These are phyloP conservation scores for Boletus reticuloceps DNA, from an alignment of 768 basidiomycete genomes.

Conservation along the genomic window DNA sequence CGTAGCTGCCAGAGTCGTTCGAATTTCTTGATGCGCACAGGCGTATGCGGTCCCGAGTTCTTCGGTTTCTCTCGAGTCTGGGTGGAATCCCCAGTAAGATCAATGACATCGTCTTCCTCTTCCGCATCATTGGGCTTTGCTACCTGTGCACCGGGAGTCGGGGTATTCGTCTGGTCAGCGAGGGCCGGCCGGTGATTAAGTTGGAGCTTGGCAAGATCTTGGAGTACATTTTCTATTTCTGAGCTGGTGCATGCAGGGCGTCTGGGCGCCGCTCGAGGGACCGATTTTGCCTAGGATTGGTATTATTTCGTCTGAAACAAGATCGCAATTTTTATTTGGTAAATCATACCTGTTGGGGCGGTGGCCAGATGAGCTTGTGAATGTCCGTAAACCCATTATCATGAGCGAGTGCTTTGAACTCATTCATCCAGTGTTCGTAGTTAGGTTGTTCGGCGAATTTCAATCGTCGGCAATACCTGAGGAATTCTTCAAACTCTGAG, in stretches of 20 bases:
- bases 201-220: constrained; percentile 57
- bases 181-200: constrained; percentile 51
- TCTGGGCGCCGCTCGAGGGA: constrained; percentile 12
- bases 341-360: constrained; percentile 33
- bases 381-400: constrained; percentile 56
- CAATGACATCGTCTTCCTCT: constrained; percentile 37
- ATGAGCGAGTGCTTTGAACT: constrained; percentile 59
- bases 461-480: constrained; percentile 67
- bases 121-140: constrained; percentile 28
- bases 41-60: constrained; percentile 28
- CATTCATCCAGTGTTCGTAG: constrained; percentile 62
- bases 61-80: constrained; percentile 15
- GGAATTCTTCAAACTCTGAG: constrained; percentile 70
- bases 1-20: constrained; percentile 49
- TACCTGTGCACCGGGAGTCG: constrained; percentile 27
- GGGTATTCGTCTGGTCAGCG: constrained; percentile 48
- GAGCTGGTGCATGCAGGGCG: constrained; percentile 30
- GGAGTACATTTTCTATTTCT: constrained; percentile 55
- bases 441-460: constrained; percentile 68
- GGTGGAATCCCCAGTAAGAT: constrained; percentile 39
- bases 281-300: constrained; percentile 30
- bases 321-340: not conserved
- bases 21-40: constrained; percentile 41
- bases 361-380: constrained; percentile 72
- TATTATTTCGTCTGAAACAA: not conserved